Percentiles rank a stretch among this genome's conserved stretches.
phyloP scores from a whole-genome alignment of 768 basidiomycete species.

The Cantharellus anzutake region DNA sequence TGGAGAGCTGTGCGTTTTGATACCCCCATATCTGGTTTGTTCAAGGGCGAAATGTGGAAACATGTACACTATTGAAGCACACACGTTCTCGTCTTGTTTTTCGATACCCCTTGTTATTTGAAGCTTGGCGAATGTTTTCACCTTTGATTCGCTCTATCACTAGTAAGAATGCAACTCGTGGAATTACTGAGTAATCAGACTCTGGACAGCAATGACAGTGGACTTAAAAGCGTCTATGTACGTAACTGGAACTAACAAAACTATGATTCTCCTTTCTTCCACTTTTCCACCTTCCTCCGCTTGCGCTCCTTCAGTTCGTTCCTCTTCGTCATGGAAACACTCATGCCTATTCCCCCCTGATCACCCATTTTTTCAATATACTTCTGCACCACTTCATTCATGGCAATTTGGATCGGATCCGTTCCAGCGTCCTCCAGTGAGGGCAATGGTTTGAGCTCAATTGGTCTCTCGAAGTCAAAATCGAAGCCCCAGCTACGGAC shows the following conservation, averaged over 20 bases:
- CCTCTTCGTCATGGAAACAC: conserved; percentile 7
- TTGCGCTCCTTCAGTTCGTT: conserved; percentile 8
- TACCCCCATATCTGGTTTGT: no score
- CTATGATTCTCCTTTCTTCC: neutral
- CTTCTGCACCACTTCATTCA: neutral
- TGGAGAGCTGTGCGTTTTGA: no score
- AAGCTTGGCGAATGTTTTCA: neutral
- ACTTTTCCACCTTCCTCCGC: conserved; percentile 1
- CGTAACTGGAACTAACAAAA: no score
- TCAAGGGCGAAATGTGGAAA: no score
- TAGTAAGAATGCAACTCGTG: neutral
- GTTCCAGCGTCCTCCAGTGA: neutral
- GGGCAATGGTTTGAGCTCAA: neutral
- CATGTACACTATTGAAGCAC: no score
- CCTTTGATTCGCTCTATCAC: neutral
- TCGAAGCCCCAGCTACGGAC: conserved; percentile 4
- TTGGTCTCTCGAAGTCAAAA: conserved; percentile 5
- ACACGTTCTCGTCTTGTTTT: no score
- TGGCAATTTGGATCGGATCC: neutral
- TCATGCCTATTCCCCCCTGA: conserved; percentile 6
- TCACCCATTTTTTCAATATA: conserved; percentile 4
- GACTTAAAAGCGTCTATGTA: no score
- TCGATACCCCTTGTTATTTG: neutral
- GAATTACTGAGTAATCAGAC: neutral
- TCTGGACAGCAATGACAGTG: no score